Conservation (phyloP, 2,329 filamentous ascomycete species). For the Colletotrichum endophyticum region DNA sequence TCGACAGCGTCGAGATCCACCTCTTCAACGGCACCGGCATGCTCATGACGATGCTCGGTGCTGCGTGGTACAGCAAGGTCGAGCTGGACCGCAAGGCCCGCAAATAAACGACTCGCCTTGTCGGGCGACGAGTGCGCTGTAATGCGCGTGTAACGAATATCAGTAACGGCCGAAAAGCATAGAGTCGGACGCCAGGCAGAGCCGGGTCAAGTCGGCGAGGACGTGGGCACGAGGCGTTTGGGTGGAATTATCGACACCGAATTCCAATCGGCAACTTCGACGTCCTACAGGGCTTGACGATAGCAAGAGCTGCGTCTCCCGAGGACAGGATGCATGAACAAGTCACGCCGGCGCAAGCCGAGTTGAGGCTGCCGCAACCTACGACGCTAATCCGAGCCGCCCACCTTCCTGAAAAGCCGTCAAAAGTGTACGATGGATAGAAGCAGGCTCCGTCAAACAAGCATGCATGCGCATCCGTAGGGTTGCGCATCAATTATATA, state of each 20-base stretch:
- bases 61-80: constrained; percentile 62
- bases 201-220: not conserved
- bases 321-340: not conserved
- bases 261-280: not conserved
- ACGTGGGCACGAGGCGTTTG: not conserved
- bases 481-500: constrained; percentile 15
- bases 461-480: not conserved
- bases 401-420: not conserved
- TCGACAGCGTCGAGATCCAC: constrained; percentile 51
- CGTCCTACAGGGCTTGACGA: not conserved
- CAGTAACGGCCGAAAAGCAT: constrained; percentile 17
- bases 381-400: not conserved
- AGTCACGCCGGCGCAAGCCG: not conserved
- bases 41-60: constrained; percentile 58
- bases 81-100: constrained; percentile 54
- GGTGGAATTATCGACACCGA: not conserved
- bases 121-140: not conserved
- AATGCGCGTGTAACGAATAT: constrained; percentile 16
- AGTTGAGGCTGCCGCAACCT: not conserved
- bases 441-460: not conserved
- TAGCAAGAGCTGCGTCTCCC: not conserved
- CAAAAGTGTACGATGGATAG: constrained; percentile 8
- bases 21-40: constrained; percentile 61
- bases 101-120: constrained; percentile 3
- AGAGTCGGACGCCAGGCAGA: constrained; percentile 3